Evolutionary conservation across 2,329 filamentous ascomycete genomes (phyloP).

Genomic region (Arthrinium phaeospermum): DNA sequence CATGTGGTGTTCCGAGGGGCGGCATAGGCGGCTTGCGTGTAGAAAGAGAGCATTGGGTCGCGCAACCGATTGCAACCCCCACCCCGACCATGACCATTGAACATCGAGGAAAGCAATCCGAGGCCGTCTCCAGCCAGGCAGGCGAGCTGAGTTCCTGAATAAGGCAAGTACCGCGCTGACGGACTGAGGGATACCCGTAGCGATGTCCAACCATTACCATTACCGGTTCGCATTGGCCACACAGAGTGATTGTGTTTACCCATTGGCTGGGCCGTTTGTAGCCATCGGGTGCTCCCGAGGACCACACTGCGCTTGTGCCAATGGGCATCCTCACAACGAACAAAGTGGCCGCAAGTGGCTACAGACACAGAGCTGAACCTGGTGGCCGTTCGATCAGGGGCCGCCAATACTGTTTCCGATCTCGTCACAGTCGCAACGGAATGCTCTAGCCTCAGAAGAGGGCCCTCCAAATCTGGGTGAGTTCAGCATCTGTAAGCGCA

Average conservation of each 20-base stretch:
- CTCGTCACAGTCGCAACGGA: background rate
- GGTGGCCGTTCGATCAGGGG: conserved; percentile 4
- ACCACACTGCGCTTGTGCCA: background rate
- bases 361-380: background rate
- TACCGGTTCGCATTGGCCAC: background rate
- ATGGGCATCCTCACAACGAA: background rate
- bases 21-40: conserved; percentile 17
- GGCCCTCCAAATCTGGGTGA: background rate
- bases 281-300: background rate
- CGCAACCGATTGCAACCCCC: background rate
- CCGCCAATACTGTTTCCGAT: conserved; percentile 5
- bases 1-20: conserved; percentile 15
- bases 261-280: background rate
- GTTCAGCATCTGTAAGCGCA: background rate
- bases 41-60: background rate
- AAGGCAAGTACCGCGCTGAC: background rate
- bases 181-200: background rate
- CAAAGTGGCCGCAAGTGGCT: background rate
- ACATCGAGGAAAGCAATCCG: background rate
- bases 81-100: background rate
- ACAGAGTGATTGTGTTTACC: background rate
- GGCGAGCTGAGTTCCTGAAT: background rate
- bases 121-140: background rate
- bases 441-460: background rate
- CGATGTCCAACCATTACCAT: background rate